phyloP scores from a whole-genome alignment of 306 rosid species.

The Prunus mira region DNA sequence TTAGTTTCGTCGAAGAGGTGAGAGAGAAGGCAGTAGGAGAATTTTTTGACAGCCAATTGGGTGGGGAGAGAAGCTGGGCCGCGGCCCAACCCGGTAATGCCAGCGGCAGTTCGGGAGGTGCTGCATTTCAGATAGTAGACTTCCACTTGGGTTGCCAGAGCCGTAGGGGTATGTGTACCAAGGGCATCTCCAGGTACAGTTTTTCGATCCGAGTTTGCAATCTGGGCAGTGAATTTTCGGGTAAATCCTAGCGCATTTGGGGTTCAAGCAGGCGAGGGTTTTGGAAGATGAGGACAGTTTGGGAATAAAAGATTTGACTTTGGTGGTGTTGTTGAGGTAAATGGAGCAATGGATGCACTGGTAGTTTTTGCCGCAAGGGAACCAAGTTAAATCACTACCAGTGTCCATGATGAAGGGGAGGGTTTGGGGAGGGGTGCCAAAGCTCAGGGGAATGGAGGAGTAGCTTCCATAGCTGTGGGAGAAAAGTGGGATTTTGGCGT shows the following conservation, averaged over 20 bases:
- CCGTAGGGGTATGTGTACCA: conserved; percentile 57
- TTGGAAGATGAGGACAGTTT: conserved; percentile 48
- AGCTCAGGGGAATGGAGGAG: conserved; percentile 56
- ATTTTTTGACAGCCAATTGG: conserved; percentile 61
- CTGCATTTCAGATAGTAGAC: conserved; percentile 49
- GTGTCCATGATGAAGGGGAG: conserved; percentile 59
- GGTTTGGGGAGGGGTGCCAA: conserved; percentile 74
- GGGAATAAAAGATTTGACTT: conserved; percentile 48
- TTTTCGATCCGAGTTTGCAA: conserved; percentile 29
- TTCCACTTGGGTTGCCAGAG: conserved; percentile 56
- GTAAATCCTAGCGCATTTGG: conserved; percentile 53
- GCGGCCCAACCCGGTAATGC: conserved; percentile 82
- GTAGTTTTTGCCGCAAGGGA: conserved; percentile 70
- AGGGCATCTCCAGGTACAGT: conserved; percentile 52
- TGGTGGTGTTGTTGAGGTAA: conserved; percentile 36
- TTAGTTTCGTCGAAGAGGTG: conserved; percentile 54
- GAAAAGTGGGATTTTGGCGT: conserved; percentile 11
- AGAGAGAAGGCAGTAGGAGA: conserved; percentile 64
- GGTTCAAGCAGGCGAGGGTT: conserved; percentile 54
- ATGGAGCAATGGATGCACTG: conserved; percentile 50
- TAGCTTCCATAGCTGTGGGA: conserved; percentile 74
- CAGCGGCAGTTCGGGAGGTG: conserved; percentile 54
- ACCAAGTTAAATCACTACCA: conserved; percentile 77
- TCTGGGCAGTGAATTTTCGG: conserved; percentile 33
- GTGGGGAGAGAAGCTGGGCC: conserved; percentile 67